These are phyloP conservation scores for Schizothecium vesticola DNA, from an alignment of 495 filamentous ascomycete species.

Conservation along the genomic window DNA sequence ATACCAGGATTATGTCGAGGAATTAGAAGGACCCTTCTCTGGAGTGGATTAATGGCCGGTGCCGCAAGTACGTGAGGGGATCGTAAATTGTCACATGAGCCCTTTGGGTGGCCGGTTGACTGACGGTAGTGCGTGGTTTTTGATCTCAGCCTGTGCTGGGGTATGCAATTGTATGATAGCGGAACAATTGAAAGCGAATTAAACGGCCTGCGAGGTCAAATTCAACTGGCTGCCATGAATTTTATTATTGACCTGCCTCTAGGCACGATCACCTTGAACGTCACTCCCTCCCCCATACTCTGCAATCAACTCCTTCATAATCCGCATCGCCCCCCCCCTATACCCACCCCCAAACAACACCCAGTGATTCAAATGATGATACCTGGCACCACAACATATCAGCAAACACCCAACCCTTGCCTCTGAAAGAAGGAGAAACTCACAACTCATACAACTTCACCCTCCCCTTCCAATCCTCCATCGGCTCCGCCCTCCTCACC, in stretches of 20 bases:
- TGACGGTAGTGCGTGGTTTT: no score
- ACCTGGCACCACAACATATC: slow-evolving; percentile 46
- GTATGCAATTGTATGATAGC: no score
- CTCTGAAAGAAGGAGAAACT: slow-evolving; percentile 29
- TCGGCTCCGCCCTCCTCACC: slow-evolving; percentile 71
- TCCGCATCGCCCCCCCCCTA: slow-evolving; percentile 62
- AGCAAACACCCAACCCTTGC: not conserved
- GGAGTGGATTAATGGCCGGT: no score
- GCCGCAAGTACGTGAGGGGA: no score
- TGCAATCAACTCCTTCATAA: slow-evolving; percentile 62
- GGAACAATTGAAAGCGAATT: no score
- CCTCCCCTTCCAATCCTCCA: slow-evolving; percentile 78
- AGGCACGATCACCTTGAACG: not conserved
- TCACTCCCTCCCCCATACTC: slow-evolving; percentile 50
- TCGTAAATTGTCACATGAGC: no score
- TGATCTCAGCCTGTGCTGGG: no score
- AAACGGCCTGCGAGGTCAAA: no score
- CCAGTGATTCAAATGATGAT: slow-evolving; percentile 88
- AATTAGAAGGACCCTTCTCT: not conserved
- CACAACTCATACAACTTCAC: slow-evolving; percentile 75
- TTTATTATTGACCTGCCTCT: no score
- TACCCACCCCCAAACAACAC: slow-evolving; percentile 79
- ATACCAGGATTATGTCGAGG: slow-evolving; percentile 23
- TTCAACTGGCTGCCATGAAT: no score
- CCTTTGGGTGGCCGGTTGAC: no score